Base-by-base conservation (phyloP, 1,139 yeast genomes). In the Protomyces macrosporus region DNA sequence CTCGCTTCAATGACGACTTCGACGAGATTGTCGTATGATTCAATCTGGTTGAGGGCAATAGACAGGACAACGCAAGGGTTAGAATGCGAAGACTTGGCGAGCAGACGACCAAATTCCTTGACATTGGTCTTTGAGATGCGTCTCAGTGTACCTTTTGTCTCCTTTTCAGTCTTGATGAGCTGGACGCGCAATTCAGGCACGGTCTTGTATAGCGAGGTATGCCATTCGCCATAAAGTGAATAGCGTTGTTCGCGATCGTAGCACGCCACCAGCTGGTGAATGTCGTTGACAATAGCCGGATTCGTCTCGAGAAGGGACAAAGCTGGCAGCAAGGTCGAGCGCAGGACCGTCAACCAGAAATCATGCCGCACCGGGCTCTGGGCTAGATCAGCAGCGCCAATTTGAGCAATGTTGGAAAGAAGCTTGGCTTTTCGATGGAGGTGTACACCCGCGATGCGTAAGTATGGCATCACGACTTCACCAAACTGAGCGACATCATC, bases 11-110 rank as follows among this genome's bases (percentile, higher is more conserved):
- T 91, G 10, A 93, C 85, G 65, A 90, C 78, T 54, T 83, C 85
- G 63, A 86, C 89, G 68, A 90, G 82, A 72, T 90, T 93, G 72
- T 88, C 97, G 72, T 93, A 95, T 76, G 96, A 90, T 73, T 95
- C 98, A 67, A 93, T 85, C 65, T 79, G 82, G 45, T 76, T 71
- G 32, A 79, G 72, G 42, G 77, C 73, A 2, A 73, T 79, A 0
- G 74, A 70, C 60, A 79, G 82, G 39, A 95, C 84, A 1, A 96
- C 89, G 36, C 93, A 73, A 0, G 98, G 98, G 71, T 90, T 90
- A 0, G 88, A 78, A 67, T 84, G 86, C 36, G 91, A 82, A n/a
- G 88, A 79, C 67, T 86, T 86, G 0, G 96, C 88, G 42, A 93
- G 77, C 65, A 85, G 80, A 68, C 95, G 81, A 82, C 88, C 87